Percentiles rank a stretch among this genome's conserved stretches.
Evolutionary conservation across 73 alveolate species (phyloP).

Genomic region (Paramecium caudatum): DNA sequence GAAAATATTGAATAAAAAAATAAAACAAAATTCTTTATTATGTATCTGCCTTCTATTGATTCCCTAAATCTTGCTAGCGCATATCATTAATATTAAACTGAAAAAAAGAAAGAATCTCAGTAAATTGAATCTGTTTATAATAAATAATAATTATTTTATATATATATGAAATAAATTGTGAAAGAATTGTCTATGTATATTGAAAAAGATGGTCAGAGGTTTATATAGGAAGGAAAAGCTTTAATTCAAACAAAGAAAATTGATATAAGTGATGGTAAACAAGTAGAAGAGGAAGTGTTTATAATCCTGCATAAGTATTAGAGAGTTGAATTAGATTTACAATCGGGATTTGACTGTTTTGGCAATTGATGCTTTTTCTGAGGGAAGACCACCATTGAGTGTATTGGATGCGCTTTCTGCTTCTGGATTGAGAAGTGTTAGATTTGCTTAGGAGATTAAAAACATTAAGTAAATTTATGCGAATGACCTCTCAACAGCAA

Average conservation of each 20-base stretch:
- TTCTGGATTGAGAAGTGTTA: constrained; percentile 94
- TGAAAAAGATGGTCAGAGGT: constrained; percentile 55
- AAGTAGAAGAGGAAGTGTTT: constrained; percentile 84
- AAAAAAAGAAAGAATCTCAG: too few species aligned
- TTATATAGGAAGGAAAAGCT: constrained; percentile 76
- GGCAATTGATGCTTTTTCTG: constrained; percentile 83
- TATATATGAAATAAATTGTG: constrained; percentile 28
- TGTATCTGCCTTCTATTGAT: too few species aligned
- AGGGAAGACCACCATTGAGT: constrained; percentile 79
- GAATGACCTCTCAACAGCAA: constrained; percentile 95
- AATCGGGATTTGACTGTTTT: constrained; percentile 95
- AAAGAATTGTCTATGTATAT: constrained; percentile 22
- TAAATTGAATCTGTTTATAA: too few species aligned
- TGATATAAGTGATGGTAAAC: constrained; percentile 53
- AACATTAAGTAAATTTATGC: constrained; percentile 85
- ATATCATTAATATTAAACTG: too few species aligned
- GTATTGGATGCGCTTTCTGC: constrained; percentile 97
- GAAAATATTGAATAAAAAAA: too few species aligned
- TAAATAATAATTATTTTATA: neutral
- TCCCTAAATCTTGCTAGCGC: too few species aligned
- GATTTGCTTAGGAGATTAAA: constrained; percentile 93
- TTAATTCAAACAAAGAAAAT: constrained; percentile 46
- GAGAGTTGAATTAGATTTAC: constrained; percentile 66
- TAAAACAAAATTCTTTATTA: too few species aligned
- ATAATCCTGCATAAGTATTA: constrained; percentile 93